phyloP scores from a whole-genome alignment of 78 protist genomes.

The Guillardia theta region DNA sequence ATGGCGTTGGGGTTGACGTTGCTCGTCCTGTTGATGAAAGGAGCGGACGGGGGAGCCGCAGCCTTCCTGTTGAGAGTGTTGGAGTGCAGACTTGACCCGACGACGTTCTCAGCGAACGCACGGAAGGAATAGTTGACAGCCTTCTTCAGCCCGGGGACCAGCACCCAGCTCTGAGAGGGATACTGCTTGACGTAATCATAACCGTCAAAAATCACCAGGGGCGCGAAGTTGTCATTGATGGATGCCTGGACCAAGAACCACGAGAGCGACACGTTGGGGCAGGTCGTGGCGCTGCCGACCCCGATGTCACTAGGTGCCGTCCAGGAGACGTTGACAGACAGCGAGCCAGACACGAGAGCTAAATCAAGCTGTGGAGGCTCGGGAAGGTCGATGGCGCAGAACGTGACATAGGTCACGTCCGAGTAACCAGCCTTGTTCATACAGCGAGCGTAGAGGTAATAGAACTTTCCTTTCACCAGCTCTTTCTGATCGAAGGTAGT shows the following conservation, averaged over 20 bases:
- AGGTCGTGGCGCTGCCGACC: not conserved
- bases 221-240: not conserved
- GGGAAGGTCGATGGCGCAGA: no score
- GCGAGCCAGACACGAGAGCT: no score
- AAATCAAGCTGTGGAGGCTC: no score
- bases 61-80: not conserved
- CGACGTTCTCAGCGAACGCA: not conserved
- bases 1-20: not conserved
- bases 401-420: no score
- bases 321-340: no score
- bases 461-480: no score
- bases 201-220: not conserved
- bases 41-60: not conserved
- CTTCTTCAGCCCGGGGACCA: not conserved
- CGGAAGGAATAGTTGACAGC: not conserved
- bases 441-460: no score
- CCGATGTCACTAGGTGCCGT: no score
- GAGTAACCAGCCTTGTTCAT: no score
- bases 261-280: not conserved
- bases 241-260: not conserved
- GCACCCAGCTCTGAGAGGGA: no score
- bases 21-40: not conserved
- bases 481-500: no score
- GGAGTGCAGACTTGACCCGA: not conserved
- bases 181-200: no score